Conservation (phyloP, 306 rosid genomes). For the Vigna angularis region DNA sequence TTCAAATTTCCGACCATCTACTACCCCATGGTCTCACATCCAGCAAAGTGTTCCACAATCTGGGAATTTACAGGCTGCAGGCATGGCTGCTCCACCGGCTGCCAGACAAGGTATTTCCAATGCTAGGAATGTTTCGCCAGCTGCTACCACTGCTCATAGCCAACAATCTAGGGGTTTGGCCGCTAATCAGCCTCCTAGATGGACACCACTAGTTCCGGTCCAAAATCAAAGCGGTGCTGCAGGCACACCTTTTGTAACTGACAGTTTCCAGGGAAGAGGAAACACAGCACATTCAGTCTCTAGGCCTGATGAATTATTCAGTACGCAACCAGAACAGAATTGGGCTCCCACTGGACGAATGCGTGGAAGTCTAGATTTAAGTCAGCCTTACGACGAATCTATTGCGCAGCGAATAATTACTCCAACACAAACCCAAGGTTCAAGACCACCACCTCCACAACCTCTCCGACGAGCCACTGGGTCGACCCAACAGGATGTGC, state of each 20-base stretch:
- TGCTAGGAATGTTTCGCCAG: conserved; percentile 44
- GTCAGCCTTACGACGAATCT: conserved; percentile 54
- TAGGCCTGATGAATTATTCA: conserved; percentile 47
- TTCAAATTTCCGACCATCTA: conserved; percentile 50
- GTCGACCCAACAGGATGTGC: conserved; percentile 41
- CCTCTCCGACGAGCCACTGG: conserved; percentile 36
- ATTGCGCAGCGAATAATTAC: conserved; percentile 55
- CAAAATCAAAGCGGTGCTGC: conserved; percentile 55
- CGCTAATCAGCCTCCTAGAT: conserved; percentile 52
- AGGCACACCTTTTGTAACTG: conserved; percentile 46
- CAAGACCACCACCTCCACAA: conserved; percentile 39
- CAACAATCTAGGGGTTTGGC: conserved; percentile 49
- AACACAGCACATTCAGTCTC: conserved; percentile 51
- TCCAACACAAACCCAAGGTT: conserved; percentile 52
- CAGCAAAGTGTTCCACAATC: conserved; percentile 54
- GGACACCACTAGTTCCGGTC: conserved; percentile 39
- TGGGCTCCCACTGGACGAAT: conserved; percentile 75
- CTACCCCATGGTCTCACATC: conserved; percentile 38
- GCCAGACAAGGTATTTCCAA: conserved; percentile 56
- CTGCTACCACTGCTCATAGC: conserved; percentile 45
- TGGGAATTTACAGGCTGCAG: conserved; percentile 41
- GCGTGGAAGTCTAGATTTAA: conserved; percentile 82
- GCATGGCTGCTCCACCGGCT: conserved; percentile 27
- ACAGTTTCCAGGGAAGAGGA: conserved; percentile 46
- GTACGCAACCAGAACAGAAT: conserved; percentile 54